Evolutionary conservation across 805 yeast species (phyloP).

Genomic region (Grigorovia yakushimaensis): DNA sequence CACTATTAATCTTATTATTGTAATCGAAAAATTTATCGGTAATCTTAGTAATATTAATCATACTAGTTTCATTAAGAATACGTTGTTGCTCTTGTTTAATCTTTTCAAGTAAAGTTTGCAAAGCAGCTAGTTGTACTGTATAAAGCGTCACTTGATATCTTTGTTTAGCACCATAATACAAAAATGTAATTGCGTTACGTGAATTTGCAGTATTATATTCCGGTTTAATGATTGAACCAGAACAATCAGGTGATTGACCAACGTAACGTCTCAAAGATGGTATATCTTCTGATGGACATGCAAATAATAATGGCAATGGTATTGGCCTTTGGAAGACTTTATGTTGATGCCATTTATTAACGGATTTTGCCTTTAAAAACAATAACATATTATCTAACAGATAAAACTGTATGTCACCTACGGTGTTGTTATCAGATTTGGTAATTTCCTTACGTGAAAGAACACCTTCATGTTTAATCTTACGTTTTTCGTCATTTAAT

Average conservation of each 20-base stretch:
- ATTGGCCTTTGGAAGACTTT: slow-evolving; percentile 86
- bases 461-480: slow-evolving; percentile 39
- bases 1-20: slow-evolving; percentile 74
- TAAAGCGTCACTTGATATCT: slow-evolving; percentile 35
- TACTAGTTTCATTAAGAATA: slow-evolving; percentile 61
- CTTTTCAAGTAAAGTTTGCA: slow-evolving; percentile 72
- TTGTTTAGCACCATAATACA: slow-evolving; percentile 30
- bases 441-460: slow-evolving; percentile 27
- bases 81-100: slow-evolving; percentile 71
- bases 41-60: slow-evolving; percentile 67
- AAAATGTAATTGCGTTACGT: slow-evolving; percentile 27
- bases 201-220: slow-evolving; percentile 19
- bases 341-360: slow-evolving; percentile 82
- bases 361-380: slow-evolving; percentile 75
- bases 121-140: slow-evolving; percentile 42
- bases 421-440: slow-evolving; percentile 18
- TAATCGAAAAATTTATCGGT: slow-evolving; percentile 69
- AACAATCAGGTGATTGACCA: slow-evolving; percentile 24
- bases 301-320: slow-evolving; percentile 65
- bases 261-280: slow-evolving; percentile 46
- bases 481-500: slow-evolving; percentile 70
- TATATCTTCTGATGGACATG: slow-evolving; percentile 69
- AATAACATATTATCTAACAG: slow-evolving; percentile 80
- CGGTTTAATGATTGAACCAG: slow-evolving; percentile 22
- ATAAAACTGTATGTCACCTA: slow-evolving; percentile 74